Base-by-base conservation (phyloP, 345 rosid genomes). In the Eucalyptus tenuipes region DNA sequence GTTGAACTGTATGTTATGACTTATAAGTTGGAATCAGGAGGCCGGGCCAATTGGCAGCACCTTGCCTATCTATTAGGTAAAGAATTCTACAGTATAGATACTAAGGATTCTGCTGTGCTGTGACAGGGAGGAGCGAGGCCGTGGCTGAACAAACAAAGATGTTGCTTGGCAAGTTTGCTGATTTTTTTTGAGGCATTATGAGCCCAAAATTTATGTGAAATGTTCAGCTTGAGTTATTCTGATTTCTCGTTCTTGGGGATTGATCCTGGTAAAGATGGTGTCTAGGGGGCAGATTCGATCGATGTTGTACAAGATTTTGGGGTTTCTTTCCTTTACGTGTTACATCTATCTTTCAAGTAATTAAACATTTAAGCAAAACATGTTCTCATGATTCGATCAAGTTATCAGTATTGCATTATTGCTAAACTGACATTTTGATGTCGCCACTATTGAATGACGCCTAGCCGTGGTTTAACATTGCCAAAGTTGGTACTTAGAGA, bases 91-190 rank as follows among this genome's bases (percentile, higher is more conserved):
- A 2, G 47, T 20, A 40, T 75, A 11, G 47, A 71, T 22, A 20
- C 88, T 87, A 48, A 87, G 48, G 37, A 57, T 53, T 44, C 25
- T 81, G 86, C 89, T 88, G 64, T 89, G 64, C 85, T 84, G 80
- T 90, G 88, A 42, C 92, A 94, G 96, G 94, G 93, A 90, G 95
- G 94, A n/a, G 45, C 92, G 96, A 47, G 97, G 97, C 50, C 93
- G 96, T 61, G 94, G 93, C 68, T 95, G 91, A 92, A 4, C 59
- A 50, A 42, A 9, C 61, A 31, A 29, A 86, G n/a, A 50, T 52
- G n/a, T 18, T 33, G 42, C 66, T 75, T n/a, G 92, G 92, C 91
- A 75, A 22, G 64, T 87, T 68, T 88, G 92, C 90, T 88, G 71
- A 44, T 92, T 90, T 89, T 75, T 6, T 89, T 10, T 13, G 31